Base-by-base conservation (phyloP, 306 rosid species). In the Dalbergia cultrata region DNA sequence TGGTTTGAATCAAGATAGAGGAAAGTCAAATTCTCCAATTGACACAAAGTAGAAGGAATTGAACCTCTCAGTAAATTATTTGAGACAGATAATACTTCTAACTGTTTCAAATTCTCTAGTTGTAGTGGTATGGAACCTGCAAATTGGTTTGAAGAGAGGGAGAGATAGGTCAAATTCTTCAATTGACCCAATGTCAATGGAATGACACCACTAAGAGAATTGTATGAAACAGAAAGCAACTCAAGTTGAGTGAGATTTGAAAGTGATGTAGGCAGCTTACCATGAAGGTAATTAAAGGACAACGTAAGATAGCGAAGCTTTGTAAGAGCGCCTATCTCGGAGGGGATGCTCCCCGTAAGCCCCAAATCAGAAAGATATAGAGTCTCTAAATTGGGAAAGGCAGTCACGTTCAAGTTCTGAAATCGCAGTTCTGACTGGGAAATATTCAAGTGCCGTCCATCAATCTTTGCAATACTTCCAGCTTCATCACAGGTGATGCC, bases 401-500 rank as follows among this genome's bases (percentile, higher is more conserved):
- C n/a, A n/a, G 45, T 33, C 17, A 79, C 6, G 18, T 70, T 70
- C n/a, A 67, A 13, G 37, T 37, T 21, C 67, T 21, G 53, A 21
- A 54, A 3, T 21, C n/a, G 45, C 69, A 18, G 0, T 65, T 10
- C 13, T 16, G 49, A 34, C 0, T 9, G 1, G 0, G 47, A 9
- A n/a, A 13, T 7, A 54, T n/a, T 56, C 13, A 56, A 21, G 9
- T 0, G 6, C 62, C 50, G 13, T 44, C 17, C 70, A 13, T 21
- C 17, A 60, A 60, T 60, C 37, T 21, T 6, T 26, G 16, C 7
- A 16, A 78, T 13, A 8, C 68, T 41, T 67, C 59, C 75, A 67
- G 3, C 82, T 26, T 34, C 17, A 5, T 44, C 16, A 11, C 81
- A 78, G 5, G 26, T n/a, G 45, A 76, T 67, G 17, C 76, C 64